Conservation (phyloP, 495 filamentous ascomycete genomes). For the Neurospora hispaniola region DNA sequence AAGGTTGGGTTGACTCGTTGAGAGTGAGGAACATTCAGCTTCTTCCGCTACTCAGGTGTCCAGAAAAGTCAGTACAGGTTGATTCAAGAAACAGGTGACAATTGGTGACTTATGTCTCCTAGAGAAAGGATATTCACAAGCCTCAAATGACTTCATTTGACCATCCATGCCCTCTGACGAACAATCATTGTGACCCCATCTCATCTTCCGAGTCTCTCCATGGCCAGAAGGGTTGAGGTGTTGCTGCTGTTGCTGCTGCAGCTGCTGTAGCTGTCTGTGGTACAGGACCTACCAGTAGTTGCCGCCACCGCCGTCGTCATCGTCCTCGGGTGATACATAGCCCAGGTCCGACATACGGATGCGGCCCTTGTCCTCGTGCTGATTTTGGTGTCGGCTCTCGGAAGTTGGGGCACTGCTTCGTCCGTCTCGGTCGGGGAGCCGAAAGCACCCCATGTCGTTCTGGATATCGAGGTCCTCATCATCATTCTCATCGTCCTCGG, state of each 20-base stretch:
- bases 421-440: neutral
- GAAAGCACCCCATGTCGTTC: too few relatives aligned
- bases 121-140: neutral
- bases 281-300: too few relatives aligned
- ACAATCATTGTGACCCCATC: neutral
- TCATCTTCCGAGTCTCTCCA: neutral
- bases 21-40: neutral
- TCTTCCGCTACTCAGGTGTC: neutral
- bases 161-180: neutral
- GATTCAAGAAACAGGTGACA: neutral
- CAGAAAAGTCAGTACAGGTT: neutral
- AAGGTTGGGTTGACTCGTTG: neutral
- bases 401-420: neutral
- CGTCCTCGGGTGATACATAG: neutral
- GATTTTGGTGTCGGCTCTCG: neutral
- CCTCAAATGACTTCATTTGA: neutral
- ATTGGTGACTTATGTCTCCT: neutral
- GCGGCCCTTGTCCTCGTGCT: neutral
- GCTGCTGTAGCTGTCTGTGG: neutral
- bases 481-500: neutral
- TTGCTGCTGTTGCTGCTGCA: neutral
- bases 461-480: too few relatives aligned
- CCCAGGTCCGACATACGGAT: neutral
- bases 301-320: neutral
- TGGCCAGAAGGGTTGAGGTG: neutral